phyloP scores from a whole-genome alignment of 2,329 filamentous ascomycete species.

The Curvularia lunata region DNA sequence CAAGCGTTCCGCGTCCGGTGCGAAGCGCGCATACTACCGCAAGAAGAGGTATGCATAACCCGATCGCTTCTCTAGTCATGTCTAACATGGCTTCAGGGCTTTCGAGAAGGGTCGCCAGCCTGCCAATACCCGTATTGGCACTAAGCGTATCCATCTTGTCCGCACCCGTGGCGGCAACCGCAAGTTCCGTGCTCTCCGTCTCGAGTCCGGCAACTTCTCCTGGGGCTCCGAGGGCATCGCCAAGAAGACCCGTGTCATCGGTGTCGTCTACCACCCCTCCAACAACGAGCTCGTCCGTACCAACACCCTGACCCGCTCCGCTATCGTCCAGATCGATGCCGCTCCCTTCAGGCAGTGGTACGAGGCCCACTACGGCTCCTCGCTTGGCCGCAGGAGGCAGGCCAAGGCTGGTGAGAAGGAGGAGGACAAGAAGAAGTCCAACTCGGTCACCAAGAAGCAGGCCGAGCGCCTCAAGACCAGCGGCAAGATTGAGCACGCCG shows the following conservation, averaged over 20 bases:
- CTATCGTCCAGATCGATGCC: constrained; percentile 98
- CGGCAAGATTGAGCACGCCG: constrained; percentile 89
- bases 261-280: constrained; percentile 97
- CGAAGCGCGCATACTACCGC: constrained; percentile 72
- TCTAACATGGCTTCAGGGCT: constrained; percentile 79
- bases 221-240: constrained; percentile 98
- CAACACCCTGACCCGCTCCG: constrained; percentile 99
- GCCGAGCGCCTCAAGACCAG: constrained; percentile 77
- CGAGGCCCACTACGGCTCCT: constrained; percentile 97
- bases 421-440: constrained; percentile 95
- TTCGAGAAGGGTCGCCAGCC: constrained; percentile 99
- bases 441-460: constrained; percentile 96
- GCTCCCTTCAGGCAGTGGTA: constrained; percentile 99
- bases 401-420: constrained; percentile 73
- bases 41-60: constrained; percentile 66
- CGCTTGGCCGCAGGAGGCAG: constrained; percentile 89
- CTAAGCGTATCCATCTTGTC: constrained; percentile 95
- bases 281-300: constrained; percentile 99
- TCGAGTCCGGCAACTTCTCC: constrained; percentile 99
- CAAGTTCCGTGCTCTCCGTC: constrained; percentile 98
- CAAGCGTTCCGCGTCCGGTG: constrained; percentile 99
- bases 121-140: constrained; percentile 98
- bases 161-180: constrained; percentile 98
- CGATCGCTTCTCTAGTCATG: constrained; percentile 70
- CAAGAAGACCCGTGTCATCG: constrained; percentile 99